These are phyloP conservation scores for Ganoderma resinaceum DNA, from an alignment of 1,284 basidiomycete genomes.

Conservation along the genomic window DNA sequence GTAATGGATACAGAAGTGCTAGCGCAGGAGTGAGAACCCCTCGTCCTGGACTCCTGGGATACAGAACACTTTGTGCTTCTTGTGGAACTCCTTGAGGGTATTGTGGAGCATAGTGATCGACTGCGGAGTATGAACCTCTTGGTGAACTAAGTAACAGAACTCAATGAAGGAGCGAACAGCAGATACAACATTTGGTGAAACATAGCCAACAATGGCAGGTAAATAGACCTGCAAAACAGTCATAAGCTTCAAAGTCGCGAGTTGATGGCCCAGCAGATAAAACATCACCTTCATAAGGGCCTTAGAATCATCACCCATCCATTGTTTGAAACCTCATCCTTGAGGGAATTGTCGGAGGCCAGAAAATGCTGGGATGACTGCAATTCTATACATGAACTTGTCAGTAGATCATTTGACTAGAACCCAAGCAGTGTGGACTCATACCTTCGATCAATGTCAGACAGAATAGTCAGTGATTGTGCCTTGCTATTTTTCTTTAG, in stretches of 20 bases:
- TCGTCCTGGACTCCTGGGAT: conserved; percentile 7
- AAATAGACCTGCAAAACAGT: conserved; percentile 23
- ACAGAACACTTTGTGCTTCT: background rate
- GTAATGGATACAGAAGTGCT: conserved; percentile 28
- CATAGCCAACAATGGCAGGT: conserved; percentile 22
- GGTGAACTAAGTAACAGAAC: conserved; percentile 25
- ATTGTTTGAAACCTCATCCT: conserved; percentile 34
- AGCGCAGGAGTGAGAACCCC: conserved; percentile 26
- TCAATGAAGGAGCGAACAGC: conserved; percentile 24
- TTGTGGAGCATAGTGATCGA: conserved; percentile 4
- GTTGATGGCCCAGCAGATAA: background rate
- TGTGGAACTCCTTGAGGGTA: background rate
- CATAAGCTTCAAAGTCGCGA: background rate
- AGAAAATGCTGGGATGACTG: conserved; percentile 25
- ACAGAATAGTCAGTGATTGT: conserved; percentile 11
- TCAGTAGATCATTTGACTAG: conserved; percentile 6
- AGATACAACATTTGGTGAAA: conserved; percentile 19
- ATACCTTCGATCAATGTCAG: conserved; percentile 34
- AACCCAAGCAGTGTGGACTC: background rate
- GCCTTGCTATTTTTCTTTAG: background rate
- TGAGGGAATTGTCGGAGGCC: conserved; percentile 29
- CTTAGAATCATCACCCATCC: conserved; percentile 35
- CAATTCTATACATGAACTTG: conserved; percentile 15
- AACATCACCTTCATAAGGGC: conserved; percentile 33
- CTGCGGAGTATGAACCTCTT: conserved; percentile 1